phyloP scores from a whole-genome alignment of 2,329 filamentous ascomycete genomes.

The Claviceps digitariae region DNA sequence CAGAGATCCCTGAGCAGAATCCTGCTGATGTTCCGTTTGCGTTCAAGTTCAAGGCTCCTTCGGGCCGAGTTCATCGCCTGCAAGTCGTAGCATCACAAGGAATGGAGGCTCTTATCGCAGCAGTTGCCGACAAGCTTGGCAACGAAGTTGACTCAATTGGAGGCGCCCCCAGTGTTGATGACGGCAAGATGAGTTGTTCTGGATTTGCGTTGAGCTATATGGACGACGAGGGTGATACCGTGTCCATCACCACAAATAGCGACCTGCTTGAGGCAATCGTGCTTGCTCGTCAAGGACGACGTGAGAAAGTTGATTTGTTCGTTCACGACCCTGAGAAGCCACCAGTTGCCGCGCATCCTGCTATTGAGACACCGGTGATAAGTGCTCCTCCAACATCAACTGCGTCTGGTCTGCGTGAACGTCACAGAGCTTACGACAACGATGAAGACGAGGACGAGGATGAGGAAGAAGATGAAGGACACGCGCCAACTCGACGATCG shows the following conservation, averaged over 20 bases:
- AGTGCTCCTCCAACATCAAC: slow-evolving; percentile 36
- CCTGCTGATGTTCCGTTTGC: slow-evolving; percentile 70
- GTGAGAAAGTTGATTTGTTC: slow-evolving; percentile 93
- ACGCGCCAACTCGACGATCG: slow-evolving; percentile 32
- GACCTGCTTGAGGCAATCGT: slow-evolving; percentile 84
- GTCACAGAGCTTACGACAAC: slow-evolving; percentile 34
- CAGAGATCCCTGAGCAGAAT: slow-evolving; percentile 36
- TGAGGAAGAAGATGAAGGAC: slow-evolving; percentile 39
- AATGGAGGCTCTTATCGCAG: slow-evolving; percentile 62
- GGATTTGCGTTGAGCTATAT: slow-evolving; percentile 92
- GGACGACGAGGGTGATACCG: slow-evolving; percentile 91
- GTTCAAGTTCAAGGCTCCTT: slow-evolving; percentile 98
- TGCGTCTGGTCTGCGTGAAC: slow-evolving; percentile 33
- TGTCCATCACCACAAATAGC: slow-evolving; percentile 91
- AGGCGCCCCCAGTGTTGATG: slow-evolving; percentile 62
- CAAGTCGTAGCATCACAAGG: slow-evolving; percentile 74
- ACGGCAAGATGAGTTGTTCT: slow-evolving; percentile 60
- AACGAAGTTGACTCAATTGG: slow-evolving; percentile 72
- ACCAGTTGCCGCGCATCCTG: slow-evolving; percentile 53
- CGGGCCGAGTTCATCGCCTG: slow-evolving; percentile 82
- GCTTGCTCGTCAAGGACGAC: slow-evolving; percentile 60
- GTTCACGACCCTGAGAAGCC: slow-evolving; percentile 87
- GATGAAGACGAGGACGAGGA: slow-evolving; percentile 38
- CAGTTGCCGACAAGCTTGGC: slow-evolving; percentile 75
- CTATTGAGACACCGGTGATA: slow-evolving; percentile 26